phyloP scores from a whole-genome alignment of 2,329 filamentous ascomycete genomes.

The Remersonia thermophila region DNA sequence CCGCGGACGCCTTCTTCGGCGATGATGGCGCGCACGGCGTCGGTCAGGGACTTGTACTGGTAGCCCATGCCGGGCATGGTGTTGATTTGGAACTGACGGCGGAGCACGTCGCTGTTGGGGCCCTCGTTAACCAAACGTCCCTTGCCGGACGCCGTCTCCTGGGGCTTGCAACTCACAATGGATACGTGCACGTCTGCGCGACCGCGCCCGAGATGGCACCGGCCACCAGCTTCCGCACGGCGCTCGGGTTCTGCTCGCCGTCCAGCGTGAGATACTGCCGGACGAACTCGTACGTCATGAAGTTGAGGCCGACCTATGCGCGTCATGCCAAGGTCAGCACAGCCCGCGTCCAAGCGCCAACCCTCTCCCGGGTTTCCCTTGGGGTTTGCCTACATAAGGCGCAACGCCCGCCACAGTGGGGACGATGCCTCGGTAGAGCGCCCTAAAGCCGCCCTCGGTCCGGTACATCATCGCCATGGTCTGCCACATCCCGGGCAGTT shows the following conservation, averaged over 20 bases:
- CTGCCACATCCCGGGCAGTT: conserved; percentile 84
- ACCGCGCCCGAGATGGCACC: conserved; percentile 93
- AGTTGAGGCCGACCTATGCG: conserved; percentile 76
- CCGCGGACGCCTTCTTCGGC: conserved; percentile 72
- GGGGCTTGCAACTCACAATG: conserved; percentile 77
- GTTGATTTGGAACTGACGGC: conserved; percentile 93
- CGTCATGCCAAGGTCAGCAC: conserved; percentile 12
- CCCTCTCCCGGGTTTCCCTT: no score
- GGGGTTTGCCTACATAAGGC: conserved; percentile 77
- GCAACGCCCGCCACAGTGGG: conserved; percentile 92
- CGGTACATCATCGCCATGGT: conserved; percentile 78
- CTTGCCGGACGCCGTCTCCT: no score
- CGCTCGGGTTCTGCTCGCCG: conserved; percentile 70
- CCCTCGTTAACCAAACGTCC: no score
- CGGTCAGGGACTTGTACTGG: conserved; percentile 76
- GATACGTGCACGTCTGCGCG: conserved; percentile 95
- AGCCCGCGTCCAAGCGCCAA: background rate
- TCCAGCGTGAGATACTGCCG: conserved; percentile 75
- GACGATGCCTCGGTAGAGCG: conserved; percentile 87
- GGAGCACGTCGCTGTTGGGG: conserved; percentile 74
- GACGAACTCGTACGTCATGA: conserved; percentile 93
- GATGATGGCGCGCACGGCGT: conserved; percentile 73
- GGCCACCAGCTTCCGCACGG: conserved; percentile 70
- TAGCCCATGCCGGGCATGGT: conserved; percentile 99
- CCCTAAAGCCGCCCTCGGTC: conserved; percentile 71